Conservation (phyloP, 208 protist genomes). For the Naegleria lovaniensis region DNA sequence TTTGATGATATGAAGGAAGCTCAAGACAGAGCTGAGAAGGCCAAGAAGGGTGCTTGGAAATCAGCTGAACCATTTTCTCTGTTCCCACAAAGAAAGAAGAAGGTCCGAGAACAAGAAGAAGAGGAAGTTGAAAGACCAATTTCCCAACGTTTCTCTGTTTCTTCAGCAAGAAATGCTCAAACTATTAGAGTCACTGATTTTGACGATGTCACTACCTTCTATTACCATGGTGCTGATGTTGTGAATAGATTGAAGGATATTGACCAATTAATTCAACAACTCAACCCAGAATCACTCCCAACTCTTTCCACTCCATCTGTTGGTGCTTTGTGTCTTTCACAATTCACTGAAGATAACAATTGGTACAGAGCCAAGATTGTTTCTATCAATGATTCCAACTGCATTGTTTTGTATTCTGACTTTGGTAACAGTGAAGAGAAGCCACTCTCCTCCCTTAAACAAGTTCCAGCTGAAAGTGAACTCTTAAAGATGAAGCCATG, state of each 20-base stretch:
- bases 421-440: background rate
- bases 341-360: background rate
- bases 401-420: conserved; percentile 1
- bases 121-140: background rate
- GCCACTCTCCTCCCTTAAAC: background rate
- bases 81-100: background rate
- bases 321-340: background rate
- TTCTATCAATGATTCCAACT: background rate
- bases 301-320: background rate
- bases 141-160: background rate
- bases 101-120: background rate
- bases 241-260: background rate
- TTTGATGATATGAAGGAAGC: background rate
- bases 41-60: background rate
- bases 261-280: background rate
- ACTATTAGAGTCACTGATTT: background rate
- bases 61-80: background rate
- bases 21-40: background rate
- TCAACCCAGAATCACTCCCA: background rate
- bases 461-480: background rate
- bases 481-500: background rate
- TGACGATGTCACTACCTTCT: background rate
- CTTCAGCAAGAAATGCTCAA: background rate
- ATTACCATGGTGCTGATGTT: background rate
- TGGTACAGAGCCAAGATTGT: conserved; percentile 22